Conservation (phyloP, 352 stramenopile species). For the Pythium scleroteichum region DNA sequence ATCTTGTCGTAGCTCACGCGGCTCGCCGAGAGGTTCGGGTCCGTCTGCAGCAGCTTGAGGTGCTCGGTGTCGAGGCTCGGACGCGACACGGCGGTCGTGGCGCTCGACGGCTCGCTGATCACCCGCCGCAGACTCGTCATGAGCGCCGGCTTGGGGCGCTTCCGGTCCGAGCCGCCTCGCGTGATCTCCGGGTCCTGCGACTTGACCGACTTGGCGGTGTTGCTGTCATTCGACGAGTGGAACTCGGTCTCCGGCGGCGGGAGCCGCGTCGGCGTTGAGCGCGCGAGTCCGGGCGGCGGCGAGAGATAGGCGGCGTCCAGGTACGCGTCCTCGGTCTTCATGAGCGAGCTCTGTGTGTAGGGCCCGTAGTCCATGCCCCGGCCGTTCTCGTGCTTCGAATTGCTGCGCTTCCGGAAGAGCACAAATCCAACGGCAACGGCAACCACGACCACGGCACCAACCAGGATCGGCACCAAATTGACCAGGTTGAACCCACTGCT, state of each 20-base stretch:
- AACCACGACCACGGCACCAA: conserved; percentile 18
- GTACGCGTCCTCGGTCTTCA: conserved; percentile 26
- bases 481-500: conserved; percentile 21
- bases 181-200: conserved; percentile 11
- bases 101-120: conserved; percentile 24
- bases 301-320: conserved; percentile 25
- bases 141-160: conserved; percentile 22
- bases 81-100: conserved; percentile 3
- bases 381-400: conserved; percentile 18
- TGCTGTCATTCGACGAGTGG: conserved; percentile 25
- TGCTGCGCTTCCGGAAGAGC: conserved; percentile 18
- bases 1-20: conserved; percentile 35
- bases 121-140: conserved; percentile 26
- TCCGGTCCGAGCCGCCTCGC: conserved; percentile 16
- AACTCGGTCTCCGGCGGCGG: conserved; percentile 24
- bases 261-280: conserved; percentile 5
- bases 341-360: conserved; percentile 22
- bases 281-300: conserved; percentile 10
- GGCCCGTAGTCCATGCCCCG: conserved; percentile 17
- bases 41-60: conserved; percentile 30
- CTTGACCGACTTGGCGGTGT: neutral
- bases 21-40: conserved; percentile 27
- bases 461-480: conserved; percentile 25
- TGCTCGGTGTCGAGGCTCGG: conserved; percentile 31
- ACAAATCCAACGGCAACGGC: conserved; percentile 28